These are phyloP conservation scores for Nectriaceae sp. DNA, from an alignment of 2,329 filamentous ascomycete species.

Conservation along the genomic window DNA sequence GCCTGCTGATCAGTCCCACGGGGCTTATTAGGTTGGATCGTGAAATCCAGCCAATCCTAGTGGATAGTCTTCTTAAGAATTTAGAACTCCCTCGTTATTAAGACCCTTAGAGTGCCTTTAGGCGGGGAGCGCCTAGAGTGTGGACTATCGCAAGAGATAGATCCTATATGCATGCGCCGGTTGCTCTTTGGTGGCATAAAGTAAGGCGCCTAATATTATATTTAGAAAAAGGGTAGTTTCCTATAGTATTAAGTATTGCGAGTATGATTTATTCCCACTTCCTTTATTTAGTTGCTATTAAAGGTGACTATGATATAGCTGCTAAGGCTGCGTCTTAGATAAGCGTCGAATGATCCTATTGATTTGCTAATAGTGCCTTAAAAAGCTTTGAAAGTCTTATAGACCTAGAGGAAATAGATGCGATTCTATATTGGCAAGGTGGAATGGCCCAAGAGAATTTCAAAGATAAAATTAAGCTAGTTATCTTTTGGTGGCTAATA, in stretches of 20 bases:
- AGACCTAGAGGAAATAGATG: neutral
- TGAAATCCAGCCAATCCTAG: neutral
- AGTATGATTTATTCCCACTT: conserved; percentile 4
- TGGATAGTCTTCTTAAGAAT: neutral
- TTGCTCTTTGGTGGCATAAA: neutral
- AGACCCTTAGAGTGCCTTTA: neutral
- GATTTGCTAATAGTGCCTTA: neutral
- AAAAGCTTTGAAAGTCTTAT: neutral
- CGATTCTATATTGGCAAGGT: neutral
- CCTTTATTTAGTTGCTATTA: conserved; percentile 7
- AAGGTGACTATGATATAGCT: conserved; percentile 5
- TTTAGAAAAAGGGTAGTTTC: no score
- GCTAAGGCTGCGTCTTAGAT: neutral
- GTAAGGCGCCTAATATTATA: conserved; percentile 6
- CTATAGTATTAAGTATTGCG: conserved; percentile 1
- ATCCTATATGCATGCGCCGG: neutral
- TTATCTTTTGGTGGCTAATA: neutral
- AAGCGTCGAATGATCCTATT: neutral
- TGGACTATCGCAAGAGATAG: neutral
- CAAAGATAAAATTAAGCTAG: neutral
- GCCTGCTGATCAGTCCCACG: neutral
- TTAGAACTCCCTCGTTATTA: neutral
- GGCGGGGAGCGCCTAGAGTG: neutral
- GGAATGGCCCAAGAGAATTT: neutral
- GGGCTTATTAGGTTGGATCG: neutral